Conservation (phyloP, 2,329 filamentous ascomycete species). For the Verticillium zaregamsianum region DNA sequence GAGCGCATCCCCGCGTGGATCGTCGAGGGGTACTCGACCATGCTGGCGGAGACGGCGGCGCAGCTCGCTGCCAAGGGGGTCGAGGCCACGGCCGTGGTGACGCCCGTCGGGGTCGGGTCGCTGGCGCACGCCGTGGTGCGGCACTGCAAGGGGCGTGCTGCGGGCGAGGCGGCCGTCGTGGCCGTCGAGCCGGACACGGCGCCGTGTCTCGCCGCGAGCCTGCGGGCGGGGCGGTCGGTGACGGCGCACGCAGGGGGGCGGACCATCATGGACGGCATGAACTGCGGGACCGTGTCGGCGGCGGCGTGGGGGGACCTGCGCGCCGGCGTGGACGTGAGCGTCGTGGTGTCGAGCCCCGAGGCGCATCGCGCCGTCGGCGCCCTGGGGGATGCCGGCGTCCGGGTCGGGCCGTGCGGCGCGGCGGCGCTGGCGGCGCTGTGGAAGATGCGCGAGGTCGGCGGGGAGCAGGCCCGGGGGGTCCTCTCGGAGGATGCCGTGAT, state of each 20-base stretch:
- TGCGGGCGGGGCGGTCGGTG: conserved; percentile 38
- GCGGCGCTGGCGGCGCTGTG: conserved; percentile 52
- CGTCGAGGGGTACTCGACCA: conserved; percentile 72
- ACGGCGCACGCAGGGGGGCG: conserved; percentile 36
- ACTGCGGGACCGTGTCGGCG: conserved; percentile 65
- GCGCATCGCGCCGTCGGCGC: conserved; percentile 39
- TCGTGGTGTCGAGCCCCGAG: conserved; percentile 59
- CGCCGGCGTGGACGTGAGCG: conserved; percentile 53
- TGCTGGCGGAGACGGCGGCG: conserved; percentile 63
- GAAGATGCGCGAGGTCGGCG: neutral
- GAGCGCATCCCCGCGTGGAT: conserved; percentile 68
- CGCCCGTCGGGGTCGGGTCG: conserved; percentile 69
- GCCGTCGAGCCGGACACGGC: conserved; percentile 67
- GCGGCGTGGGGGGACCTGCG: conserved; percentile 60
- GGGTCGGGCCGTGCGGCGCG: conserved; percentile 57
- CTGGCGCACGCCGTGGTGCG: conserved; percentile 65
- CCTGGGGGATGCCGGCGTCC: neutral
- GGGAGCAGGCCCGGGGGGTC: conserved; percentile 34
- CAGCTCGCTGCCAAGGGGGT: conserved; percentile 41
- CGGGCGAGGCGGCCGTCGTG: conserved; percentile 38
- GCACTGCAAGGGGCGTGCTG: conserved; percentile 52
- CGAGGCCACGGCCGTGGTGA: conserved; percentile 44
- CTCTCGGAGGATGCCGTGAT: conserved; percentile 45
- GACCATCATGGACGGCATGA: conserved; percentile 72
- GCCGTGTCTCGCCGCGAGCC: conserved; percentile 51